These are phyloP conservation scores for Ophiostoma ips DNA, from an alignment of 2,329 filamentous ascomycete genomes.

Conservation along the genomic window DNA sequence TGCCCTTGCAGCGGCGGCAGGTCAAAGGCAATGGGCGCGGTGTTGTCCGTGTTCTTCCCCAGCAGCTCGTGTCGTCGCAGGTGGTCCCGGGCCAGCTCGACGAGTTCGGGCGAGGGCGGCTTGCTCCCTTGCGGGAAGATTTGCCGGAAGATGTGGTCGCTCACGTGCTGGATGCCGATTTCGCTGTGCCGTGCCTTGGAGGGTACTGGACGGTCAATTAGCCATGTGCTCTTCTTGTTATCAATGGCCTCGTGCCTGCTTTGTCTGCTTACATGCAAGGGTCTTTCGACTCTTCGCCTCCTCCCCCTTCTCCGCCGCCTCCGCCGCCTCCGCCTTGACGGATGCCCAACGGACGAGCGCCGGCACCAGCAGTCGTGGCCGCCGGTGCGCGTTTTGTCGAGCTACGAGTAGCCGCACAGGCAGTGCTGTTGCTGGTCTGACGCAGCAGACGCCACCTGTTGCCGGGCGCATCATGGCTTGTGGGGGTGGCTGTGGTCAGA, in stretches of 20 bases:
- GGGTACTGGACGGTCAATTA: slow-evolving; percentile 21
- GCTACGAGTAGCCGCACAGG: slow-evolving; percentile 40
- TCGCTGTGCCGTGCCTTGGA: slow-evolving; percentile 68
- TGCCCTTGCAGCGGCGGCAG: slow-evolving; percentile 65
- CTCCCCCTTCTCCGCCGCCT: no score
- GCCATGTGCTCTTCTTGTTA: background rate
- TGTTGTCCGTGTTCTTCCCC: slow-evolving; percentile 75
- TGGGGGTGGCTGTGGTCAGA: background rate
- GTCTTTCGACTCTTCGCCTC: slow-evolving; percentile 19
- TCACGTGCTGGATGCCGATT: slow-evolving; percentile 89
- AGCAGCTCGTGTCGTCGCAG: slow-evolving; percentile 72
- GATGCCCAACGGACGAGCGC: slow-evolving; percentile 29
- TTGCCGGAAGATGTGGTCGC: slow-evolving; percentile 66
- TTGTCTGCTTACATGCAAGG: slow-evolving; percentile 27
- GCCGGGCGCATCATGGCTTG: slow-evolving; percentile 28
- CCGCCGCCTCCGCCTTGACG: slow-evolving; percentile 19
- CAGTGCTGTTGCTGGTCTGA: slow-evolving; percentile 27
- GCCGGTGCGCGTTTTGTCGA: slow-evolving; percentile 30
- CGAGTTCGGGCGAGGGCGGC: slow-evolving; percentile 53
- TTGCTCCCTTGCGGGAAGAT: slow-evolving; percentile 52
- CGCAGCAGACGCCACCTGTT: slow-evolving; percentile 17
- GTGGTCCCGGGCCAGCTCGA: slow-evolving; percentile 71
- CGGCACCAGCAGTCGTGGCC: slow-evolving; percentile 21
- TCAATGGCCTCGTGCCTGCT: no score
- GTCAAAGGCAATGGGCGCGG: slow-evolving; percentile 69